Percentiles rank a stretch among this genome's conserved stretches.
phyloP scores from a whole-genome alignment of 2,329 filamentous ascomycete species.

The Raffaelea deltoideospora region DNA sequence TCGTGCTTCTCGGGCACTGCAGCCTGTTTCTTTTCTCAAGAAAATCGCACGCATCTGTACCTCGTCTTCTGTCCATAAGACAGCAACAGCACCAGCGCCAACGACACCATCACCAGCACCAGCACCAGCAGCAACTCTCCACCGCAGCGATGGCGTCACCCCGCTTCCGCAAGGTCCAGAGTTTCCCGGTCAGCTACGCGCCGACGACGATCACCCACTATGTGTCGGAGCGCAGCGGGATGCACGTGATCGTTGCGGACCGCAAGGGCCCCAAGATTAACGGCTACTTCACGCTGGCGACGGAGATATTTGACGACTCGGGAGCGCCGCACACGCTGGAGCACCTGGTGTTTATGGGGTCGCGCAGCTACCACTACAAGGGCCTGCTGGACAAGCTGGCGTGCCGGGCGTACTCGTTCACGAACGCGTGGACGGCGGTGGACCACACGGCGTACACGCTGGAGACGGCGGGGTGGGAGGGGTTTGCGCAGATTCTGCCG shows the following conservation, averaged over 20 bases:
- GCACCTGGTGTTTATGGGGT: conserved; percentile 78
- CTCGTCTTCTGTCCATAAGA: too few relatives aligned
- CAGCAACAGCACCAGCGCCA: not conserved
- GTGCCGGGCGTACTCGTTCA: conserved; percentile 80
- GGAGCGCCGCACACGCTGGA: conserved; percentile 81
- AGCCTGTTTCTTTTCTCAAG: too few relatives aligned
- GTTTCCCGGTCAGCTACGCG: conserved; percentile 80
- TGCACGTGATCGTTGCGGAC: conserved; percentile 86
- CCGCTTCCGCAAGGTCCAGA: conserved; percentile 69
- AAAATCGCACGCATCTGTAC: too few relatives aligned
- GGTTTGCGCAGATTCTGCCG: conserved; percentile 85
- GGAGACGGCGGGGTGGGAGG: conserved; percentile 91
- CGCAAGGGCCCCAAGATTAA: conserved; percentile 88
- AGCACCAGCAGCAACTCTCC: too few relatives aligned
- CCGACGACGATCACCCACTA: conserved; percentile 84
- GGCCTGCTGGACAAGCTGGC: conserved; percentile 89
- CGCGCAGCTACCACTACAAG: conserved; percentile 86
- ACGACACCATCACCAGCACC: too few relatives aligned
- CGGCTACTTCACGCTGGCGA: conserved; percentile 89
- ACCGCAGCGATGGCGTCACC: conserved; percentile 39
- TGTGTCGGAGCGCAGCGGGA: conserved; percentile 85
- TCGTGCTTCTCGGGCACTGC: not conserved
- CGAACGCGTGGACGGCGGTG: conserved; percentile 93
- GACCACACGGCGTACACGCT: conserved; percentile 95
- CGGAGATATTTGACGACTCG: conserved; percentile 94